Percentiles rank a stretch among this genome's conserved stretches.
These are phyloP conservation scores for Macrolepiota fuliginosa DNA, from an alignment of 768 basidiomycete genomes.

Conservation along the genomic window DNA sequence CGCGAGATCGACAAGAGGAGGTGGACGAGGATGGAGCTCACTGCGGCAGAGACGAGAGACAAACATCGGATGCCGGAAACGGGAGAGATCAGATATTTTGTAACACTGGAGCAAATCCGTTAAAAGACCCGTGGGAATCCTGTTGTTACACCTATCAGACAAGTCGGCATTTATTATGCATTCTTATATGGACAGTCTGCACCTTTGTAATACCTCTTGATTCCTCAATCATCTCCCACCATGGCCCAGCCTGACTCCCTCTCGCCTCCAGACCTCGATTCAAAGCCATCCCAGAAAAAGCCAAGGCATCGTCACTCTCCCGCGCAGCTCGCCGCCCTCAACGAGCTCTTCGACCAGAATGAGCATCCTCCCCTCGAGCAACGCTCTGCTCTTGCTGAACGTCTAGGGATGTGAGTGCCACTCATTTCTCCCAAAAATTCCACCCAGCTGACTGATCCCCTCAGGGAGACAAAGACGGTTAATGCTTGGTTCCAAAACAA, in stretches of 20 bases:
- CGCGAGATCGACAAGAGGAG: neutral
- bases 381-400: slow-evolving; percentile 65
- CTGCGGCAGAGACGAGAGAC: slow-evolving; percentile 1
- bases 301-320: slow-evolving; percentile 77
- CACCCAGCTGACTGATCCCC: slow-evolving; percentile 18
- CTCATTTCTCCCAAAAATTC: slow-evolving; percentile 12
- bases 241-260: slow-evolving; percentile 25
- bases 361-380: slow-evolving; percentile 74
- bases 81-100: slow-evolving; percentile 4
- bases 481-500: slow-evolving; percentile 90
- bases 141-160: slow-evolving; percentile 14
- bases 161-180: slow-evolving; percentile 8
- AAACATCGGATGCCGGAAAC: slow-evolving; percentile 6
- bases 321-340: slow-evolving; percentile 70
- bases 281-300: slow-evolving; percentile 56
- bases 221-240: slow-evolving; percentile 20
- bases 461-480: slow-evolving; percentile 81
- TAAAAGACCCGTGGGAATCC: slow-evolving; percentile 11
- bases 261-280: slow-evolving; percentile 22
- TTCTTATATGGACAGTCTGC: slow-evolving; percentile 27
- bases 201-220: slow-evolving; percentile 21
- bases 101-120: slow-evolving; percentile 4
- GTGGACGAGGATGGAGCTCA: neutral
- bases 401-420: slow-evolving; percentile 69
- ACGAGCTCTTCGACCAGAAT: slow-evolving; percentile 73